phyloP scores from a whole-genome alignment of 441 rosid genomes.

The California macrophylla region DNA sequence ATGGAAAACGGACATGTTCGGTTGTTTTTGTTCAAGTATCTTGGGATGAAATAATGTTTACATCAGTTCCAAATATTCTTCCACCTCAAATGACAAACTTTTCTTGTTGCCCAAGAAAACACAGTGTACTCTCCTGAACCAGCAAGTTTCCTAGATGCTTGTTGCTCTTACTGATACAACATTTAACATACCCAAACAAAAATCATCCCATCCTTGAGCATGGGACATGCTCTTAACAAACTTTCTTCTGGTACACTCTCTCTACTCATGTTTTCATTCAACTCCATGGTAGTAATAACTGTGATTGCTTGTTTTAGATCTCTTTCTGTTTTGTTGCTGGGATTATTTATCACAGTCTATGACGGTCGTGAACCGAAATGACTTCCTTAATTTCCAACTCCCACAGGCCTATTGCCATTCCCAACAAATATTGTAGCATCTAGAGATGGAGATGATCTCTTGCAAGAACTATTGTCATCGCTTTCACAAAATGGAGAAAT shows the following conservation, averaged over 20 bases:
- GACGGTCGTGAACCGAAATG: neutral
- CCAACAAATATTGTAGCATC: conserved; percentile 2
- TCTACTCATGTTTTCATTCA: neutral
- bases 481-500: neutral
- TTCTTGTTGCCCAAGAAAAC: neutral
- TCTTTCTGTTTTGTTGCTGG: neutral
- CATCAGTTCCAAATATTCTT: too few relatives aligned
- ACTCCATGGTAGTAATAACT: neutral
- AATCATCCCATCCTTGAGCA: neutral
- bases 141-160: neutral
- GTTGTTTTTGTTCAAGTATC: neutral
- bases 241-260: neutral
- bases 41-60: too few relatives aligned
- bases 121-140: neutral
- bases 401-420: neutral
- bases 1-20: neutral
- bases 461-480: neutral
- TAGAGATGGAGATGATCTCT: neutral
- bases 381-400: neutral
- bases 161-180: neutral
- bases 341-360: neutral
- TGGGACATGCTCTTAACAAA: neutral
- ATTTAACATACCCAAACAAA: neutral
- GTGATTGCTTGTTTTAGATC: neutral
- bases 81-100: neutral